These are phyloP conservation scores for Mycena alexandri DNA, from an alignment of 768 basidiomycete genomes.

Conservation along the genomic window DNA sequence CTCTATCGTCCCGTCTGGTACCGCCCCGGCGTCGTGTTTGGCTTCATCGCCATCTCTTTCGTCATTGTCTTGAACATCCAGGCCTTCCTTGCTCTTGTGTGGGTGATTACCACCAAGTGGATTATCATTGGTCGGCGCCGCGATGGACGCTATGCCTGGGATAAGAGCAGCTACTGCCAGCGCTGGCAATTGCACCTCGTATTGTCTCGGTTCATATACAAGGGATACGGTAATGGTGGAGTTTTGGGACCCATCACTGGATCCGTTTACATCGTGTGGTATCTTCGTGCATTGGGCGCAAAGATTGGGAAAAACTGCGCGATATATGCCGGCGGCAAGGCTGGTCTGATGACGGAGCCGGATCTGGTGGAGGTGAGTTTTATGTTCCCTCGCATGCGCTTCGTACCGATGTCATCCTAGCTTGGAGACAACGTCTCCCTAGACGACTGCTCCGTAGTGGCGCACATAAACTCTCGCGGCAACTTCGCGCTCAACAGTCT, in stretches of 20 bases:
- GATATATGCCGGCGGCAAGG: constrained; percentile 55
- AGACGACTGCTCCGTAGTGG: constrained; percentile 62
- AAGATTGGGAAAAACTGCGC: constrained; percentile 58
- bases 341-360: constrained; percentile 61
- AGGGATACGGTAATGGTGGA: constrained; percentile 58
- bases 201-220: constrained; percentile 52
- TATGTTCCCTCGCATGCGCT: not conserved
- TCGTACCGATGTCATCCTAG: constrained; percentile 35
- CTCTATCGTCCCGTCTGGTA: constrained; percentile 55
- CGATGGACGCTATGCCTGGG: constrained; percentile 59
- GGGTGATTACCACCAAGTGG: constrained; percentile 61
- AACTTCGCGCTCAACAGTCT: constrained; percentile 58
- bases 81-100: constrained; percentile 51
- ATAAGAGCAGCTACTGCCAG: constrained; percentile 62
- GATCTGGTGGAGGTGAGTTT: constrained; percentile 56
- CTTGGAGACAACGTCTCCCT: constrained; percentile 59
- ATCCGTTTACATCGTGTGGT: constrained; percentile 60
- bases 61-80: constrained; percentile 53
- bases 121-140: constrained; percentile 55
- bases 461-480: constrained; percentile 62
- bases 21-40: constrained; percentile 55
- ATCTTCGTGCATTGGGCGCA: constrained; percentile 57
- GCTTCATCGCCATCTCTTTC: constrained; percentile 55
- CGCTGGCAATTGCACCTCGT: constrained; percentile 62
- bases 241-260: constrained; percentile 56